These are phyloP conservation scores for Eucalyptus lansdowneana DNA, from an alignment of 345 rosid genomes.

Conservation along the genomic window DNA sequence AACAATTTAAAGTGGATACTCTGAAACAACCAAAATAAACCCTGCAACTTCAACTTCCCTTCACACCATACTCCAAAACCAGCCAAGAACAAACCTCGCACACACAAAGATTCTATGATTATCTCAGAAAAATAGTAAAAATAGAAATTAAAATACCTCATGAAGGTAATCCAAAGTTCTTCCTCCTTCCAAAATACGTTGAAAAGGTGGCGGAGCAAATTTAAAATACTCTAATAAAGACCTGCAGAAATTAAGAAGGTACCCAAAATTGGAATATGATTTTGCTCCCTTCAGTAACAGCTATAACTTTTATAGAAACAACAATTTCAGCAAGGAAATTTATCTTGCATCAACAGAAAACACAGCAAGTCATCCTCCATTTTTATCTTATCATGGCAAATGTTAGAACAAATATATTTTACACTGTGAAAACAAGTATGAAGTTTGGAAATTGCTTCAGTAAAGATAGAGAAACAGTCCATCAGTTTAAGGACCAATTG, in stretches of 20 bases:
- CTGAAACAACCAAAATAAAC: background rate
- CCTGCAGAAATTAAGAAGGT: slow-evolving; percentile 28
- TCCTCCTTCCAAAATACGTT: slow-evolving; percentile 37
- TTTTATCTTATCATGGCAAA: background rate
- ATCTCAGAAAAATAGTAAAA: background rate
- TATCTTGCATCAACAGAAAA: background rate
- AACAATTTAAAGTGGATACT: background rate
- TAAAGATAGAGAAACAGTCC: background rate
- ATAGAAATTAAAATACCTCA: slow-evolving; percentile 24
- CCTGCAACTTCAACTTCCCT: background rate
- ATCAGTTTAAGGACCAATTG: background rate
- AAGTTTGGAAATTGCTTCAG: background rate
- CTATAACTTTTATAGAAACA: background rate
- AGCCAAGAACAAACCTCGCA: background rate
- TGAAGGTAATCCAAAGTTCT: slow-evolving; percentile 6
- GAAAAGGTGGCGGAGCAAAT: slow-evolving; percentile 73
- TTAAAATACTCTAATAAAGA: slow-evolving; percentile 54
- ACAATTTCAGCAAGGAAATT: background rate
- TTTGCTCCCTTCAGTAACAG: background rate
- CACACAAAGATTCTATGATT: background rate
- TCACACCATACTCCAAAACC: background rate
- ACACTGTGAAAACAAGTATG: background rate
- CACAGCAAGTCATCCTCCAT: background rate
- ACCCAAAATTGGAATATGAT: background rate
- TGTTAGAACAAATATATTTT: background rate